Conservation (phyloP, 2,329 filamentous ascomycete species). For the Apiospora malaysiana region DNA sequence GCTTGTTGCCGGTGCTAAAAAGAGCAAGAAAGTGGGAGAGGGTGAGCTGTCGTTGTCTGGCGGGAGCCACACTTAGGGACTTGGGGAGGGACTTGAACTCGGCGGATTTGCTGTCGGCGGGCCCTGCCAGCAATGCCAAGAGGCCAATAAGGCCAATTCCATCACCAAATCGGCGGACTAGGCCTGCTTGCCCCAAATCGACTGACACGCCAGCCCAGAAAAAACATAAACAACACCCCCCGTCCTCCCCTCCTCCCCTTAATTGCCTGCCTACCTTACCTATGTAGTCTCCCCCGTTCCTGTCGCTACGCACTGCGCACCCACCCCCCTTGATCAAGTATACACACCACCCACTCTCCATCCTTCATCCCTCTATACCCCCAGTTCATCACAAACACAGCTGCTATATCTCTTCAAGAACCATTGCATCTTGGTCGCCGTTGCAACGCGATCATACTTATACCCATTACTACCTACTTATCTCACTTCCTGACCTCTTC, state of each 20-base stretch:
- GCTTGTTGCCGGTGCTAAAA: conserved; percentile 1
- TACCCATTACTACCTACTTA: conserved; percentile 29
- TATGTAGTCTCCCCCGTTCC: conserved; percentile 7
- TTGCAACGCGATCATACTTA: conserved; percentile 38
- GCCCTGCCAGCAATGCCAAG: not conserved
- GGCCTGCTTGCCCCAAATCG: not conserved
- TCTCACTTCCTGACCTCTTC: conserved; percentile 30
- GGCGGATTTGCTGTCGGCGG: conserved; percentile 4
- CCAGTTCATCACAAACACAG: conserved; percentile 5
- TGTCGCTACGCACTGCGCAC: conserved; percentile 3
- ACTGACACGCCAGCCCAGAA: not conserved
- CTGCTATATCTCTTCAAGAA: conserved; percentile 26
- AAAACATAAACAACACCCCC: conserved; percentile 18
- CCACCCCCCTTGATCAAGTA: conserved; percentile 17
- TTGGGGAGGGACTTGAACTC: not conserved
- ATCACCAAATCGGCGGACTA: not conserved
- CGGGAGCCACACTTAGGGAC: not conserved
- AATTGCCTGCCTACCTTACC: not conserved
- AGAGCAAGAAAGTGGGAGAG: not conserved
- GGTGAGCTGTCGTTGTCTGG: not conserved
- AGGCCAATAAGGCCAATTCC: not conserved
- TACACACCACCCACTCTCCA: not conserved
- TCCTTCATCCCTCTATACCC: not conserved
- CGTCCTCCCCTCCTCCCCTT: not conserved
- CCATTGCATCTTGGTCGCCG: conserved; percentile 40